Evolutionary conservation across 352 stramenopile genomes (phyloP).

Genomic region (Pythium dissimile): DNA sequence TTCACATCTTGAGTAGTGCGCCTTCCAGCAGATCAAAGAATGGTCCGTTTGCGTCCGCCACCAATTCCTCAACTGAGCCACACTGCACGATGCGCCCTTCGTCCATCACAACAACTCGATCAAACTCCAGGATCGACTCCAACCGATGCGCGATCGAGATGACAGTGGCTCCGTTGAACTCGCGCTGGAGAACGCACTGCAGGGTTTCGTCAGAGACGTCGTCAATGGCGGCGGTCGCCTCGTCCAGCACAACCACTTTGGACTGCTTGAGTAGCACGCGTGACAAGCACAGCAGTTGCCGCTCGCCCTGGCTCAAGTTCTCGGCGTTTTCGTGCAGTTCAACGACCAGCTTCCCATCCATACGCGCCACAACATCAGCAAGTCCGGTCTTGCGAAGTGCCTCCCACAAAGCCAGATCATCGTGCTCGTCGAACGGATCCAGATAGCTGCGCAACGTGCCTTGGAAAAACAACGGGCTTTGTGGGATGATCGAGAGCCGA

Average conservation of each 20-base stretch:
- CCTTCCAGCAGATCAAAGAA: conserved; percentile 24
- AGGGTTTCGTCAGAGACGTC: conserved; percentile 44
- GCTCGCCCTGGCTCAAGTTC: conserved; percentile 70
- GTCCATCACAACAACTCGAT: conserved; percentile 86
- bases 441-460: conserved; percentile 48
- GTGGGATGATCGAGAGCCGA: conserved; percentile 23
- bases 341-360: conserved; percentile 35
- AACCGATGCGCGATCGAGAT: conserved; percentile 93
- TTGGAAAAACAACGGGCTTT: conserved; percentile 23
- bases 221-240: conserved; percentile 41
- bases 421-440: conserved; percentile 74
- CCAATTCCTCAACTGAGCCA: conserved; percentile 18
- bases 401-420: conserved; percentile 54
- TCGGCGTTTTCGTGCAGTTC: conserved; percentile 59
- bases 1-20: conserved; percentile 12
- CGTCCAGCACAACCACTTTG: conserved; percentile 39
- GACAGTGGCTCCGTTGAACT: conserved; percentile 84
- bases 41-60: conserved; percentile 14
- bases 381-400: conserved; percentile 39
- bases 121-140: conserved; percentile 89
- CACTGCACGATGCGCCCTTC: conserved; percentile 56
- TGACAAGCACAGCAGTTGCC: conserved; percentile 30
- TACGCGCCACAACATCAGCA: conserved; percentile 1
- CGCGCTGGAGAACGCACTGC: conserved; percentile 64
- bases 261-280: conserved; percentile 27